Base-by-base conservation (phyloP, 2,329 filamentous ascomycete genomes). In the Cercospora sojina region DNA sequence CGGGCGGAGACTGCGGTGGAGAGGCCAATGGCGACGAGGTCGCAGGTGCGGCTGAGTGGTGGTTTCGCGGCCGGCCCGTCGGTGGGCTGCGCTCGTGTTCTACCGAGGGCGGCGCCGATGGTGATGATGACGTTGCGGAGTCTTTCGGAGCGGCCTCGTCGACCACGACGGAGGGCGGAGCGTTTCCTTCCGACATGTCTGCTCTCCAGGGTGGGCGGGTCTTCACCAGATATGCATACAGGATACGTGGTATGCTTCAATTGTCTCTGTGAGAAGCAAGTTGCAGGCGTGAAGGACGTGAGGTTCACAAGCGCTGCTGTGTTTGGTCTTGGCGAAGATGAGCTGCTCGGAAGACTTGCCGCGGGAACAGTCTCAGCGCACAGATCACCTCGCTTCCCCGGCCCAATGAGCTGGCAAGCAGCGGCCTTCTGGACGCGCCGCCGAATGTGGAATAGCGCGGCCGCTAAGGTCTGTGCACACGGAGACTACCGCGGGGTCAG, bases 1-100 rank as follows among this genome's bases (percentile, higher is more conserved):
- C 62, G 7, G 71, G 72, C 59, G 74, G 72, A 18, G 75, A 75
- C 9, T 65, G 59, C 6, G 72, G 66, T 16, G 71, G 69, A 13
- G 73, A 74, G 35, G 67, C 51, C 58, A 62, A 49, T 51, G 62
- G 65, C 25, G 65, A 62, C 16, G 61, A 61, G 31, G 56, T 63
- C 1, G 51, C 38, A 53, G 56, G 59, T 58, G 60, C 51, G 13
- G 47, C 62, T 8, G 31, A 61, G 25, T 56, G 49, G 20, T 63
- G 59, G 59, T 62, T 55, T 20, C 53, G 43, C 31, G 59, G 59
- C 31, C 59, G 41, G 43, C 53, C 31, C 13, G 18, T 32, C 25
- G 59, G 41, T n/a, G 47, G 29, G 18, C 25, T 53, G 47, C 23
- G 18, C 7, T 43, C 43, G 10, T 18, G 16, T n/a, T 56, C 57